These are phyloP conservation scores for Colletotrichum shisoi DNA, from an alignment of 2,329 filamentous ascomycete genomes.

Conservation along the genomic window DNA sequence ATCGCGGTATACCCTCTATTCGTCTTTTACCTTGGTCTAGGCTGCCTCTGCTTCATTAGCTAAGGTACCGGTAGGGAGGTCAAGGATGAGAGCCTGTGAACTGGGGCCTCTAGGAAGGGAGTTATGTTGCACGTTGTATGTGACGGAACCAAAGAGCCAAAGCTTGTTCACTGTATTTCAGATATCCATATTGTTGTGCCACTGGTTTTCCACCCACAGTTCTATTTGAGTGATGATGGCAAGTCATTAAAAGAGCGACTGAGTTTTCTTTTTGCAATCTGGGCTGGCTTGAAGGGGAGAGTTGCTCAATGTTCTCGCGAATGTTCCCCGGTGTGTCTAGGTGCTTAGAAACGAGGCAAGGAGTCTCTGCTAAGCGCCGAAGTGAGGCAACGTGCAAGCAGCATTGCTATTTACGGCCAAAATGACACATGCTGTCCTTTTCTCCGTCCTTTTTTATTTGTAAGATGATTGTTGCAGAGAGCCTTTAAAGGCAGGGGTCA, in stretches of 20 bases:
- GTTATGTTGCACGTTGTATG: constrained; percentile 3
- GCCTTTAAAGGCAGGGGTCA: too few species aligned
- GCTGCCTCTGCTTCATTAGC: constrained; percentile 97
- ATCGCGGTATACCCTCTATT: constrained; percentile 95
- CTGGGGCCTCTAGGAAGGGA: background rate
- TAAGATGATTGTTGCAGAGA: too few species aligned
- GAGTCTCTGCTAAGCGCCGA: background rate
- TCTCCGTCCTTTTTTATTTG: too few species aligned
- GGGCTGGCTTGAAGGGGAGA: background rate
- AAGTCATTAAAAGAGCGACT: constrained; percentile 5
- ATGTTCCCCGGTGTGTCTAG: background rate
- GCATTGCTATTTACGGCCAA: background rate
- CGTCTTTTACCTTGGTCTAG: constrained; percentile 92
- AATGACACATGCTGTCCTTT: background rate
- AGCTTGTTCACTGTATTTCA: constrained; percentile 26
- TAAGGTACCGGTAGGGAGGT: constrained; percentile 52
- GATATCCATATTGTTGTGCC: constrained; percentile 24
- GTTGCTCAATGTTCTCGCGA: background rate
- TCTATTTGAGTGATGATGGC: background rate
- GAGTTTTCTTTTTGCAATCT: constrained; percentile 6
- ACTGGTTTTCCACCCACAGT: background rate
- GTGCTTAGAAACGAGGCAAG: background rate
- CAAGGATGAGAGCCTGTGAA: background rate
- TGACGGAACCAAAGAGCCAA: background rate
- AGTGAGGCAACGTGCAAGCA: constrained; percentile 1